Conservation (phyloP, 2,329 filamentous ascomycete genomes). For the Fusarium austroafricanum region DNA sequence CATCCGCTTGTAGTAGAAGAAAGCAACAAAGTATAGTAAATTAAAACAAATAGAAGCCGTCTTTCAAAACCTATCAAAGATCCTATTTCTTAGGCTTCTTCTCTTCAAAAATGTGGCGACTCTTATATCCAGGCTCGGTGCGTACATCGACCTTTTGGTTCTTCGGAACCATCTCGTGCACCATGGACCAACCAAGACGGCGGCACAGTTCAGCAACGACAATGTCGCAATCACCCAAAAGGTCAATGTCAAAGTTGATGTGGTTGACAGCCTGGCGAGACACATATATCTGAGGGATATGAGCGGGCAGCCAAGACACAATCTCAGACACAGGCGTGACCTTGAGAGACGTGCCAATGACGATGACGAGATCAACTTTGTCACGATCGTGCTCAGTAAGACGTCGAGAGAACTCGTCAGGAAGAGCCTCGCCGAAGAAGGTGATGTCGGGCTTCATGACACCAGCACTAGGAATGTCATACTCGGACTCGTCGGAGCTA, state of each 20-base stretch:
- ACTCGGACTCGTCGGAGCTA: constrained; percentile 60
- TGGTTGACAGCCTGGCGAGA: constrained; percentile 86
- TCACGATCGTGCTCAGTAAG: constrained; percentile 85
- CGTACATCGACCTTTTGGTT: constrained; percentile 70
- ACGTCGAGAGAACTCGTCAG: constrained; percentile 82
- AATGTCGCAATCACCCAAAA: constrained; percentile 94
- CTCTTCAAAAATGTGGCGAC: constrained; percentile 54
- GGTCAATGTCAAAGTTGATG: constrained; percentile 95
- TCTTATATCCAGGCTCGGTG: constrained; percentile 50
- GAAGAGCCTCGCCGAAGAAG: constrained; percentile 94
- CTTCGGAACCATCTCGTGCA: constrained; percentile 85
- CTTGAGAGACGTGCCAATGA: constrained; percentile 96
- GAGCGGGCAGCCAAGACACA: constrained; percentile 79
- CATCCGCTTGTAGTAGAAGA: constrained; percentile 25
- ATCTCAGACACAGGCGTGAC: constrained; percentile 96
- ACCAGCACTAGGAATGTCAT: constrained; percentile 72
- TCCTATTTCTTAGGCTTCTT: constrained; percentile 22
- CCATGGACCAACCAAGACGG: constrained; percentile 81
- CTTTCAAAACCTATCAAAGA: not conserved
- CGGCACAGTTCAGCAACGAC: constrained; percentile 88
- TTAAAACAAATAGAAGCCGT: constrained; percentile 1
- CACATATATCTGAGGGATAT: constrained; percentile 91
- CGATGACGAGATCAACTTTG: constrained; percentile 87
- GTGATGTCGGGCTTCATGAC: constrained; percentile 99
- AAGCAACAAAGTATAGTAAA: constrained; percentile 11